phyloP scores from a whole-genome alignment of 306 rosid species.

The Quercus suber region DNA sequence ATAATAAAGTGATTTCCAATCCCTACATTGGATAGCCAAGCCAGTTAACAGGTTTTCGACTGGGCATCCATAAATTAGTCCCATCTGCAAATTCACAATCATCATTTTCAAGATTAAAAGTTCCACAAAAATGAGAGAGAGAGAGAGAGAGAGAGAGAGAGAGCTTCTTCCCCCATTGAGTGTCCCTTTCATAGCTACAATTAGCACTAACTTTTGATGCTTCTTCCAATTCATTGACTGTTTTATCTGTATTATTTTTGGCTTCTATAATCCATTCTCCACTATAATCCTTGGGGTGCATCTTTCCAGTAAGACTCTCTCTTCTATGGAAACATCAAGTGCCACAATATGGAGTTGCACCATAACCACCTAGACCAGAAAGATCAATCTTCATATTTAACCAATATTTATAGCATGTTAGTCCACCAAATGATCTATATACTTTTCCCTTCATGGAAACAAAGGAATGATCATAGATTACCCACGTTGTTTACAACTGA shows the following conservation, averaged over 20 bases:
- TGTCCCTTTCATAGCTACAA: conserved; percentile 55
- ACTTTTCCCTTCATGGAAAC: neutral
- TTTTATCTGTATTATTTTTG: conserved; percentile 26
- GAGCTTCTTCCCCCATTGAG: conserved; percentile 68
- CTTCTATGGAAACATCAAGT: conserved; percentile 77
- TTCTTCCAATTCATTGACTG: conserved; percentile 44
- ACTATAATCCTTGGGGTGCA: conserved; percentile 26
- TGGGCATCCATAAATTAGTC: conserved; percentile 64
- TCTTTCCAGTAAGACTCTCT: conserved; percentile 49
- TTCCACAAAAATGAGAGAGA: neutral
- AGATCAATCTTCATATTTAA: conserved; percentile 45
- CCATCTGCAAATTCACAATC: conserved; percentile 43
- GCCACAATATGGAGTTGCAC: conserved; percentile 55
- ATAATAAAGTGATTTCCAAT: conserved; percentile 70
- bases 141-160: neutral
- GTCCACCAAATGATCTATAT: neutral
- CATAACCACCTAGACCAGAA: conserved; percentile 48
- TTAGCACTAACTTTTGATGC: conserved; percentile 46
- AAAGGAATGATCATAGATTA: neutral
- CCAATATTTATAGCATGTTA: neutral
- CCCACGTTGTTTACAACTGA: conserved; percentile 19
- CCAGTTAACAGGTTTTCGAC: conserved; percentile 68
- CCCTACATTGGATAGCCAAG: conserved; percentile 51
- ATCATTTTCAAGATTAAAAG: neutral
- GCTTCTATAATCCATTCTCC: conserved; percentile 3